Conservation (phyloP, 495 filamentous ascomycete genomes). For the Recurvomyces mirabilis region DNA sequence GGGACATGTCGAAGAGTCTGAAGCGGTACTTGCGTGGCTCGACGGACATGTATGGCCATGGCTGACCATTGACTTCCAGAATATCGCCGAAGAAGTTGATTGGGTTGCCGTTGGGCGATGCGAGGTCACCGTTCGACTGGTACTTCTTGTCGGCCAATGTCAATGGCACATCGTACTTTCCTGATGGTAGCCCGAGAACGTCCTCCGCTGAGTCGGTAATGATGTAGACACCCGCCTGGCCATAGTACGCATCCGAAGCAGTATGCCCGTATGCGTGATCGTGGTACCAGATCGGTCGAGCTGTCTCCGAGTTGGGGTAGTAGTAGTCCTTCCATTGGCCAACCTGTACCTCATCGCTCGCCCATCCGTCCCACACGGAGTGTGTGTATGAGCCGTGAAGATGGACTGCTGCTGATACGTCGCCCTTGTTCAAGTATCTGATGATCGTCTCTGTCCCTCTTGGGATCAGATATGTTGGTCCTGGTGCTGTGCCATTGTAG, state of each 20-base stretch:
- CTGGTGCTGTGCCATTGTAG: slow-evolving; percentile 44
- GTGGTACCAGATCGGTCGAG: slow-evolving; percentile 47
- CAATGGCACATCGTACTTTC: slow-evolving; percentile 42
- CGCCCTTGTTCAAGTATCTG: slow-evolving; percentile 41
- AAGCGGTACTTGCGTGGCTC: slow-evolving; percentile 48
- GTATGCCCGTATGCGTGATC: slow-evolving; percentile 37
- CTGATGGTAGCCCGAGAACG: slow-evolving; percentile 35
- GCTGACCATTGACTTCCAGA: slow-evolving; percentile 46
- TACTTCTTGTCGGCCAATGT: slow-evolving; percentile 41
- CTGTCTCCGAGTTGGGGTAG: slow-evolving; percentile 43
- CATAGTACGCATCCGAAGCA: slow-evolving; percentile 16
- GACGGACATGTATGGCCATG: slow-evolving; percentile 45
- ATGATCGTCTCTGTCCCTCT: slow-evolving; percentile 40
- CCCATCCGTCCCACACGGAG: slow-evolving; percentile 43
- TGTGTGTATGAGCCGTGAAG: slow-evolving; percentile 42
- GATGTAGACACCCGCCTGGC: slow-evolving; percentile 26
- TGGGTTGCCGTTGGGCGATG: slow-evolving; percentile 31
- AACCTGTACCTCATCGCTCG: slow-evolving; percentile 38
- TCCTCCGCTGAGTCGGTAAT: slow-evolving; percentile 37
- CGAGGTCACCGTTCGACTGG: slow-evolving; percentile 36
- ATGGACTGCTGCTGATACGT: slow-evolving; percentile 35
- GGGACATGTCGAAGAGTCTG: slow-evolving; percentile 39
- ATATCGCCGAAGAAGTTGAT: slow-evolving; percentile 43
- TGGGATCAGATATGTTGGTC: slow-evolving; percentile 38
- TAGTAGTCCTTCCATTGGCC: slow-evolving; percentile 46